Conservation (phyloP, 768 basidiomycete genomes). For the Austroboletus eburneus region DNA sequence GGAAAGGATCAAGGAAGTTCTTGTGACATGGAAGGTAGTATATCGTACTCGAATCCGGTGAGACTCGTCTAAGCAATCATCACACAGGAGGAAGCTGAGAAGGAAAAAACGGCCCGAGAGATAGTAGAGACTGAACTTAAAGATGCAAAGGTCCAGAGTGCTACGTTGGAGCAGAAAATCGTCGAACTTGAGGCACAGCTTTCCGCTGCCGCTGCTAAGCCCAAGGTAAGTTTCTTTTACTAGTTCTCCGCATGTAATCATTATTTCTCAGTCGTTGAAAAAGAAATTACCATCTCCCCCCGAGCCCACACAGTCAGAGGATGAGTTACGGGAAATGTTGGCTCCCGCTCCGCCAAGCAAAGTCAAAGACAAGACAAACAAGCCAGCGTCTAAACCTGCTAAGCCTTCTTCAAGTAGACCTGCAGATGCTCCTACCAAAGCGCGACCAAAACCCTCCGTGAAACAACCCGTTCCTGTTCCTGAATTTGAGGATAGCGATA, state of each 20-base stretch:
- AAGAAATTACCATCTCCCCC: constrained; percentile 9
- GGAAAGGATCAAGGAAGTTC: constrained; percentile 39
- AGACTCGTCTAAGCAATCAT: background rate
- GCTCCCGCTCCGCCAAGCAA: constrained; percentile 1
- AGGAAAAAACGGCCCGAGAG: constrained; percentile 35
- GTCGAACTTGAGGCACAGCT: constrained; percentile 44
- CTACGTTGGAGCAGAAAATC: constrained; percentile 35
- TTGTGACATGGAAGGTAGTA: constrained; percentile 45
- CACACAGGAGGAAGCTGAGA: constrained; percentile 37
- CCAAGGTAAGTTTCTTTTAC: constrained; percentile 17
- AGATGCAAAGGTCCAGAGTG: constrained; percentile 28
- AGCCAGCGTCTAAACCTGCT: constrained; percentile 8
- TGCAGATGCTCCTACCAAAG: constrained; percentile 17
- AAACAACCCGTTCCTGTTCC: constrained; percentile 15
- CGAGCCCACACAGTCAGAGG: constrained; percentile 15
- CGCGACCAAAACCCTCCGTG: constrained; percentile 20
- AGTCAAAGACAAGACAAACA: constrained; percentile 16
- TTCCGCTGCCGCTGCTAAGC: constrained; percentile 34
- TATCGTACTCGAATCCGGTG: background rate
- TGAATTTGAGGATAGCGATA: constrained; percentile 28
- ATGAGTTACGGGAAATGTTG: constrained; percentile 20
- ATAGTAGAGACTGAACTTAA: constrained; percentile 32
- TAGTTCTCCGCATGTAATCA: background rate
- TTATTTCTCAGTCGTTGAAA: constrained; percentile 8
- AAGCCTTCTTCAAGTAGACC: constrained; percentile 19